These are phyloP conservation scores for Leptodontidium sp. DNA, from an alignment of 2,329 filamentous ascomycete species.

Conservation along the genomic window DNA sequence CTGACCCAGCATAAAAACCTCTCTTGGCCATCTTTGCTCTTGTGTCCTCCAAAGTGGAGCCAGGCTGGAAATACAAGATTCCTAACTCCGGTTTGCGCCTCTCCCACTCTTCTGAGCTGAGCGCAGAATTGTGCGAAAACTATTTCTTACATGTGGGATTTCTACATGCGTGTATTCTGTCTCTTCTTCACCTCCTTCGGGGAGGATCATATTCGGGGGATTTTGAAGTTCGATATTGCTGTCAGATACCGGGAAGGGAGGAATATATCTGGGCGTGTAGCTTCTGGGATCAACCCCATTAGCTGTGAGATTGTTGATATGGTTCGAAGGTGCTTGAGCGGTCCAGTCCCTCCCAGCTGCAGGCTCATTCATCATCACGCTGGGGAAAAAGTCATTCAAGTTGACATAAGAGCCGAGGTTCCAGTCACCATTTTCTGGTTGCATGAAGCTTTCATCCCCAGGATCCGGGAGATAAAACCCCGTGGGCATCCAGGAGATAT, in stretches of 20 bases:
- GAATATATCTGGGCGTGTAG: neutral
- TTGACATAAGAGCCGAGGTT: neutral
- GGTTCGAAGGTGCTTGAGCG: too few species aligned
- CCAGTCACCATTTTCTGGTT: neutral
- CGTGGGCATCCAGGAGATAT: neutral
- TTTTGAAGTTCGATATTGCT: neutral
- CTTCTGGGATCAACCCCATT: neutral
- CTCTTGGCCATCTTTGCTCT: neutral
- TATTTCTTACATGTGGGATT: neutral
- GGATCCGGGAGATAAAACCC: neutral
- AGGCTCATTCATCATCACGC: neutral
- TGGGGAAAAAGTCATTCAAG: neutral
- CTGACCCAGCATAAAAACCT: neutral
- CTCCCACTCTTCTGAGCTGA: neutral
- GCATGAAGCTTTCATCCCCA: neutral
- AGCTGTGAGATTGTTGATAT: neutral
- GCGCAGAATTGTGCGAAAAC: neutral
- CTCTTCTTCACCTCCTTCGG: neutral
- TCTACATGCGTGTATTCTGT: neutral
- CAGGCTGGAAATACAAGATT: neutral
- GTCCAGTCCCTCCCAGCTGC: neutral
- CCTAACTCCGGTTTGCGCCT: neutral
- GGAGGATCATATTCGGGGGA: neutral
- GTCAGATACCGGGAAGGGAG: neutral
- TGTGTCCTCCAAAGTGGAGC: neutral